Conservation (phyloP, 768 basidiomycete species). For the Fomitopsis pulvina region DNA sequence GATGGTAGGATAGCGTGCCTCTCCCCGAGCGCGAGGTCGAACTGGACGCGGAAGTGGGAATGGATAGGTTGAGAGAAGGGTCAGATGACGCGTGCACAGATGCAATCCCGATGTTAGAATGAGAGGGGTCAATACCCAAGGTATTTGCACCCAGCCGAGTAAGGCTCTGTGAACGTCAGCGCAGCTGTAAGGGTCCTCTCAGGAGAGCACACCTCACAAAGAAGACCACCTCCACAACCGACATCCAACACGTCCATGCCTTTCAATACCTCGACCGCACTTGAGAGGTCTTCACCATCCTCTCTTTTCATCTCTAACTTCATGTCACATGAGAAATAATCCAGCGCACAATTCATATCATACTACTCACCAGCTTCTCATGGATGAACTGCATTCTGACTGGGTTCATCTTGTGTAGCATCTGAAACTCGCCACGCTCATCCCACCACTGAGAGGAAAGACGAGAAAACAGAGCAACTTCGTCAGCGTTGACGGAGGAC, state of each 20-base stretch:
- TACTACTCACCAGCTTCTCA: constrained; percentile 46
- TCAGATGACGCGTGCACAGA: constrained; percentile 76
- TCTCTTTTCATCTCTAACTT: constrained; percentile 51
- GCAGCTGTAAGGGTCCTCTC: neutral
- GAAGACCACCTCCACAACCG: constrained; percentile 91
- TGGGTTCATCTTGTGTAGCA: constrained; percentile 95
- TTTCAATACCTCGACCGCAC: constrained; percentile 35
- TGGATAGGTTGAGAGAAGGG: constrained; percentile 41
- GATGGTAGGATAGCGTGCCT: constrained; percentile 51
- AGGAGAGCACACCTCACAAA: constrained; percentile 66
- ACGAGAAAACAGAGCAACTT: constrained; percentile 85
- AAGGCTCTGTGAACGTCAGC: constrained; percentile 49
- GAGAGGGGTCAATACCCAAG: constrained; percentile 87
- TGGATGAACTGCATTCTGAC: constrained; percentile 77
- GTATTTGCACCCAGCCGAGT: constrained; percentile 85
- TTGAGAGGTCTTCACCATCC: constrained; percentile 31
- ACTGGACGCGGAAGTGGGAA: constrained; percentile 11
- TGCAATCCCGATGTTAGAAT: constrained; percentile 82
- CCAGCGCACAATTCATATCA: neutral
- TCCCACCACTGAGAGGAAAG: constrained; percentile 96
- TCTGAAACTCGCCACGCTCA: constrained; percentile 81
- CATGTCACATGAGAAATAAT: neutral
- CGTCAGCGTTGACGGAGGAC: constrained; percentile 63
- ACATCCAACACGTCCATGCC: constrained; percentile 81
- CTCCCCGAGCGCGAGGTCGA: neutral